Base-by-base conservation (phyloP, 1,139 yeast species). In the Debaryomyces sp. region DNA sequence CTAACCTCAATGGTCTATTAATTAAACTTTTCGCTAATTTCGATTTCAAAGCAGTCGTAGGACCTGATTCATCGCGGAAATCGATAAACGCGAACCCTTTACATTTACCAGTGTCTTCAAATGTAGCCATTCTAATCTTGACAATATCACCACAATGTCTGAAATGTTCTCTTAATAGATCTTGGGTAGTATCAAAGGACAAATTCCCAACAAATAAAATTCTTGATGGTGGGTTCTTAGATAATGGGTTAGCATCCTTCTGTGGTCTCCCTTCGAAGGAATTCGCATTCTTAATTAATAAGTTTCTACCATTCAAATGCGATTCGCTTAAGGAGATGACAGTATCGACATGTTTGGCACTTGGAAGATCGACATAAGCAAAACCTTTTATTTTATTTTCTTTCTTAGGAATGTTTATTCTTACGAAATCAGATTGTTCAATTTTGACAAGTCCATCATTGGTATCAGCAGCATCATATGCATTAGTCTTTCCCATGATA, bases 61-160 rank as follows among this genome's bases (percentile, higher is more conserved):
- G 92, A 4, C 95, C 92, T 27, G 80, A 81, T 54, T 87, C 88
- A 56, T 85, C 86, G 57, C 76, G 80, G 71, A 92, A 94, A 67
- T 94, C 99, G 37, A 94, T 72, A 62, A 94, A 94, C 1, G 97
- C 94, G 75, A 92, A 94, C 1, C 99, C 99, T 67, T 94, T 94
- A 73, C 98, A 94, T 65, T 91, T 92, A 1, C 98, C 98, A 38
- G 89, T 75, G 63, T 94, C 99, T 70, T 94, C 94, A 67, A 94
- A 94, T 7, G 99, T 92, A 2, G 98, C 98, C 96, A 92, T 92
- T 66, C 99, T 81, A 47, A 92, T 82, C 58, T 81, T 83, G 29
- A 78, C 71, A 50, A 91, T 91, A 52, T 89, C 92, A 27, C 97
- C 97, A 62, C 89, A 85, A 57, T 76, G 83, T 61, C 80, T 80